Conservation (phyloP, 2,329 filamentous ascomycete genomes). For the Aspergillus pseudoglaucus region DNA sequence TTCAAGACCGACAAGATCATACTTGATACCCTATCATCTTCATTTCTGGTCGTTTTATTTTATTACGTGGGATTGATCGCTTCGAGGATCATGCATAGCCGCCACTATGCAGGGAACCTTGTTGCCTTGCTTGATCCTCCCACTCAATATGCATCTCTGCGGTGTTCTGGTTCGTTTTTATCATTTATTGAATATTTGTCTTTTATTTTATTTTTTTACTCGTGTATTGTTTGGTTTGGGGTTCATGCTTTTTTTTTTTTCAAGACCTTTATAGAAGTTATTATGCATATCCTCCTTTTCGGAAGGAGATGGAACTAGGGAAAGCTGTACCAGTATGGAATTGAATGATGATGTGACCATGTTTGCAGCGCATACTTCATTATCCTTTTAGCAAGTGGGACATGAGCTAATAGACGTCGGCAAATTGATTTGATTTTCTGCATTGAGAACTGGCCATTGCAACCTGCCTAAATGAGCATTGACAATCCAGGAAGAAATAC, state of each 20-base stretch:
- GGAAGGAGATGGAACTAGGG: background rate
- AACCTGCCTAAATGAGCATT: background rate
- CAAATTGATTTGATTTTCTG: background rate
- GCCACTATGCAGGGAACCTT: background rate
- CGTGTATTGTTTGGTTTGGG: background rate
- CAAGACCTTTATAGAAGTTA: background rate
- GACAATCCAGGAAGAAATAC: too few species aligned
- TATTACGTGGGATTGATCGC: background rate
- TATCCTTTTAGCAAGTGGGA: background rate
- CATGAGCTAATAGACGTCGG: background rate
- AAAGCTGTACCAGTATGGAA: background rate
- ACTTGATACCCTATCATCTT: conserved; percentile 26
- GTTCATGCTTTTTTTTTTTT: background rate
- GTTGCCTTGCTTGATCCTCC: conserved; percentile 1
- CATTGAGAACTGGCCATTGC: too few species aligned
- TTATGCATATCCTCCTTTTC: background rate
- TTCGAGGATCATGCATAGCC: background rate
- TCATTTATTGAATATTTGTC: conserved; percentile 1
- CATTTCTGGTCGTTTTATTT: background rate
- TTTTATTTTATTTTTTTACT: conserved; percentile 1
- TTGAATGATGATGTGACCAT: background rate
- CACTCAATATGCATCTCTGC: conserved; percentile 11
- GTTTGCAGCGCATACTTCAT: background rate
- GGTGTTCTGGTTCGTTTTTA: conserved; percentile 10
- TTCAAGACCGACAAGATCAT: conserved; percentile 13